Base-by-base conservation (phyloP, 2,329 filamentous ascomycete genomes). In the Cladosporium oxysporum region DNA sequence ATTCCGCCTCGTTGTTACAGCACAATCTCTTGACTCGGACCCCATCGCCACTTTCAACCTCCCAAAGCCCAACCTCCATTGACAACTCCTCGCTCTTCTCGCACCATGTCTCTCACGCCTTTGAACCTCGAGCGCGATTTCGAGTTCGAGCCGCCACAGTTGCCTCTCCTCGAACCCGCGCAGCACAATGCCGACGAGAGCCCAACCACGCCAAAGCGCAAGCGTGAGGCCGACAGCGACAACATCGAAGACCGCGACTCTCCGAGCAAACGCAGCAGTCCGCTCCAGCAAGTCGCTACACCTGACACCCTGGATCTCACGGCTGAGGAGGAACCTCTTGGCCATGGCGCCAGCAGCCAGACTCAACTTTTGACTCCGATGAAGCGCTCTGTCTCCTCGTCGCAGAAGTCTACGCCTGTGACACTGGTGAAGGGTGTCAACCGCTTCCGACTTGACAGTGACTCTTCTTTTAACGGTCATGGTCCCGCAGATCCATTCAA, bases 141-240 rank as follows among this genome's bases (percentile, higher is more conserved):
- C 18, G 26, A 21, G 31, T 26, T 12, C n/a, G 3, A 11, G 12
- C 55, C n/a, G 33, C 31, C 55, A 2, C 14, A 23, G 21, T 35
- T 21, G 33, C 57, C 21, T 18, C 2, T 14, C n/a, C 21, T 41
- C 14, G 12, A 3, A 1, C 35, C 35, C 14, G 2, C 35, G 44
- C 10, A 11, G 1, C 11, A 12, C 4, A 18, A 5, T 1, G 11
- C n/a, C 57, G 18, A 44, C 18, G 7, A 58, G 21, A 57, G 12
- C 14, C 7, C 57, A 4, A 21, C 12, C 21, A 35, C 60, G 10
- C 49, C 60, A 18, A 63, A 63, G 60, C 60, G 60, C 21, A 63
- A 63, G 49, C 60, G 33, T n/a, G 16, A 18, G 7, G 35, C 31
- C 11, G 23, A 7, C 10, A 18, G 21, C 18, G 33, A 53, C 3